Conservation (phyloP, 352 stramenopile genomes). For the Globisporangium cylindrosporum region DNA sequence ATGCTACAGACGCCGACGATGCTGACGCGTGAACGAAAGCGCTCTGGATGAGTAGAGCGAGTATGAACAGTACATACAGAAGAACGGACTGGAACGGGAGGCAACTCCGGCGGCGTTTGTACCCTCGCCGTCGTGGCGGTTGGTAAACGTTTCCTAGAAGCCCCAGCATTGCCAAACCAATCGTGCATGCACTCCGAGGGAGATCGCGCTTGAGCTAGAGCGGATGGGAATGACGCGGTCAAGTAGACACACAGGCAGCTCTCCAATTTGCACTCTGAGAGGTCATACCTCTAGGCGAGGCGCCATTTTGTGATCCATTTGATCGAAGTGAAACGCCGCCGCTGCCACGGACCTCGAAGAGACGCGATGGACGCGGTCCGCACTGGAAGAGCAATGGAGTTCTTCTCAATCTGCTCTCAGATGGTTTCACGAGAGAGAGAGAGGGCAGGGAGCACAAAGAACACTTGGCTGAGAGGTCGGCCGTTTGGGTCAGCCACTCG, state of each 20-base stretch:
- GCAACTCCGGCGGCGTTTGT: background rate
- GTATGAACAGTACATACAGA: background rate
- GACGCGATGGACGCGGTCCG: background rate
- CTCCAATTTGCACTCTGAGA: background rate
- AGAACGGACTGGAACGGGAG: background rate
- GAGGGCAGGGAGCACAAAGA: background rate
- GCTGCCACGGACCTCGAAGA: background rate
- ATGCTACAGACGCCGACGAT: background rate
- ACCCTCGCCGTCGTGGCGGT: background rate
- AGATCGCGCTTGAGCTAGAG: background rate
- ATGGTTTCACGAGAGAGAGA: background rate
- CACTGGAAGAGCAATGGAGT: background rate
- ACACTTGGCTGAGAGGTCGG: background rate
- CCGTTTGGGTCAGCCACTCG: background rate
- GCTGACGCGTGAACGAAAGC: background rate
- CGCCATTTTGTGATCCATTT: background rate
- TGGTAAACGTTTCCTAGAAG: background rate
- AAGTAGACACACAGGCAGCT: background rate
- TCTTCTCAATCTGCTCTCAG: background rate
- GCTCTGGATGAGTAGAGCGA: background rate
- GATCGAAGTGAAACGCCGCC: background rate
- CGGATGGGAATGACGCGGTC: background rate
- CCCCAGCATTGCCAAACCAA: background rate
- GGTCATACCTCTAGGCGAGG: background rate
- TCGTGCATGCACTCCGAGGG: background rate